Evolutionary conservation across 345 rosid genomes (phyloP), one percentile per base, ranked within the genome.

Genomic region (Populus alba): DNA sequence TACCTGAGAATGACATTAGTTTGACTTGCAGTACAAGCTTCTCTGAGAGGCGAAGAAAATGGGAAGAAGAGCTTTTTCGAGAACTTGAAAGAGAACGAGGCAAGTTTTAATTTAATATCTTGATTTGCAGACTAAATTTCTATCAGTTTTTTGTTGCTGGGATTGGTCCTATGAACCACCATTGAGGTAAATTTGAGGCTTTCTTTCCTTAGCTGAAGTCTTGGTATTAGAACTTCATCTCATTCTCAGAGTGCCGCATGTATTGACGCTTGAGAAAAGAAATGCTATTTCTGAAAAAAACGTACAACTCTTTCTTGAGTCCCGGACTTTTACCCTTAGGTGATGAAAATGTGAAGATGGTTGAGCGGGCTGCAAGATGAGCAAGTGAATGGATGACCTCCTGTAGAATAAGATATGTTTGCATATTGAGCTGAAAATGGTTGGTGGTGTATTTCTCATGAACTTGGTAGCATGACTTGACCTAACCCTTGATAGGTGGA

Each of bases 1-100:
- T 68, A 66, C 79, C 38, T 41, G 67, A 37, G 73, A 84, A 80
- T 77, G 55, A 37, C 53, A 63, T 38, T 72, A 55, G 27, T 79
- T 79, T 68, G 62, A 77, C 37, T 59, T 77, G 71, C 71, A 77
- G 81, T 20, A 70, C 75, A 72, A 77, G 78, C 71, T 77, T 68
- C 70, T 51, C 81, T 29, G 85, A 82, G 76, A 74, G 75, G 73
- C 81, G 70, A 66, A 82, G 81, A 70, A 82, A 82, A 66, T 82
- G 85, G 85, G 72, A 82, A 66, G 78, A 74, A 74, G 85, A 82
- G 73, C 85, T 82, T 15, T 75, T 69, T 70, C 76, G 74, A 65
- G 85, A 82, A 62, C 85, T 82, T 66, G 72, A 82, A 78, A 82
- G 81, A 74, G 75, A 53, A 39, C 75, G 84, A 53, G 85, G 85